Evolutionary conservation across 2,329 filamentous ascomycete species (phyloP).

Genomic region (Pseudogymnoascus sp.): DNA sequence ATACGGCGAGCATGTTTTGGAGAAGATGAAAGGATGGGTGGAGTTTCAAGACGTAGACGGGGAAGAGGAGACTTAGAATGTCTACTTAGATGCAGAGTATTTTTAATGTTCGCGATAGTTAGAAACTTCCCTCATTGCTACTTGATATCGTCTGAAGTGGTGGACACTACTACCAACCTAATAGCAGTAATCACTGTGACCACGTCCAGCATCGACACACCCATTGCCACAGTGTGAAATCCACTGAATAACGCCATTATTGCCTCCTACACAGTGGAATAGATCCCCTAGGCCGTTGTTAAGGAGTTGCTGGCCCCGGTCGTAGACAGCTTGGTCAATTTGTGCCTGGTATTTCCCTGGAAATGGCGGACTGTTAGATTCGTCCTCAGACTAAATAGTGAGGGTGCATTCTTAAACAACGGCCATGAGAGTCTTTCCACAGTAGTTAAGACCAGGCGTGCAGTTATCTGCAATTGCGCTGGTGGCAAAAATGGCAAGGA

Average conservation of each 20-base stretch:
- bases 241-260: not conserved
- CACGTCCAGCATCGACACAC: not conserved
- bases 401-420: not conserved
- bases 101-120: not conserved
- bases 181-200: not conserved
- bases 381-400: too few species aligned
- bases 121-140: not conserved
- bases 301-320: not conserved
- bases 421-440: not conserved
- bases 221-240: not conserved
- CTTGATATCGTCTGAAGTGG: not conserved
- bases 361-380: not conserved
- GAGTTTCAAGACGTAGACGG: constrained; percentile 31
- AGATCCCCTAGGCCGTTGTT: not conserved
- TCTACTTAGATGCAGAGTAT: not conserved
- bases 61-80: not conserved
- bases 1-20: constrained; percentile 34
- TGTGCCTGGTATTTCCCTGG: not conserved
- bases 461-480: not conserved
- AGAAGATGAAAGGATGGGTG: constrained; percentile 37
- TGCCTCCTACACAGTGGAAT: not conserved
- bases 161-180: not conserved
- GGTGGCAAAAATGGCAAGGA: not conserved
- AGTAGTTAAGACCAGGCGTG: not conserved
- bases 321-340: not conserved